Base-by-base conservation (phyloP, 2,329 filamentous ascomycete species). In the Fusarium burgessii region DNA sequence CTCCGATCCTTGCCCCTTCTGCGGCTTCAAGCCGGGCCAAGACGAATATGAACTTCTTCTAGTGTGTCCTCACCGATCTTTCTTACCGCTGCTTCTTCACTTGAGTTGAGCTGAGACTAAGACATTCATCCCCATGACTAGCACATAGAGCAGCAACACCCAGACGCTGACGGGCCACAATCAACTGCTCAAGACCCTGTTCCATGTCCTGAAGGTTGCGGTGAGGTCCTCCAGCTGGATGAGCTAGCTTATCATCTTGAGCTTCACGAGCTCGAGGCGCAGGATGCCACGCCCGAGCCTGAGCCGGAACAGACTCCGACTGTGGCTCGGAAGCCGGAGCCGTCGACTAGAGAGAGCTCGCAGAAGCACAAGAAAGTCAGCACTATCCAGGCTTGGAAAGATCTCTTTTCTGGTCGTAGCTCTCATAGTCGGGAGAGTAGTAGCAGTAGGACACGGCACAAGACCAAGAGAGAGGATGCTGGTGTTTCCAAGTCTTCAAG, bases 121-220 rank as follows among this genome's bases (percentile, higher is more conserved):
- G 49, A 56, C 68, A 51, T 62, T 20, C 14, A 25, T 42, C 41
- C 46, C 41, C 50, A 25, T 58, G 56, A 45, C 36, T 47, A 79
- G 77, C 78, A 79, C 52, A 73, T 79, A 46, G 77, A 78, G 58
- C 71, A 66, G 38, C 71, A 69, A 27, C 76, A 79, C 51, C 71
- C 75, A 41, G 74, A 76, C 25, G 65, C 63, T 47, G 65, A 62
- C 41, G 58, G 67, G 9, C 57, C 70, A 13, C 68, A 36, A 71
- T 70, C 29, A 56, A 42, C 52, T 29, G 32, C 47, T n/a, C 56
- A 69, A 11, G 66, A 70, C 5, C 32, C 66, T 2, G 56, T 73
- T 6, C 25, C 59, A 32, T 77, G 75, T 47, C 74, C 74, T 3
- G 65, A 73, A 29, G 86, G 84, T 25, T 93, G 91, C 75, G 87